Evolutionary conservation across 2,329 filamentous ascomycete species (phyloP).

Genomic region (Scedosporium apiospermum): DNA sequence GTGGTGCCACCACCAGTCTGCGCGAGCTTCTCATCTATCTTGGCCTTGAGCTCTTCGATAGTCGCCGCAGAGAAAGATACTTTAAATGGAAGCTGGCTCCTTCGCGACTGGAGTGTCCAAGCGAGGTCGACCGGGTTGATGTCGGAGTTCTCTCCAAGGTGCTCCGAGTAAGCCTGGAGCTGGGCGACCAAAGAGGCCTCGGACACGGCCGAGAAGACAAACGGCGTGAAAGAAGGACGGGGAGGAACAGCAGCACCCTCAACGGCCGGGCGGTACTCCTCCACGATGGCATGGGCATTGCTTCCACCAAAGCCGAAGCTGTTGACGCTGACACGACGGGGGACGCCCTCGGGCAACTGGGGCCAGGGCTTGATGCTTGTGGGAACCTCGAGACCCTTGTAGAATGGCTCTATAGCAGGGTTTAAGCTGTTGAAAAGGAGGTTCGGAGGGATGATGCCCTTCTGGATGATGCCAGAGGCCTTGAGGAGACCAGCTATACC

Average conservation of each 20-base stretch:
- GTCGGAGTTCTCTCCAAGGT: neutral
- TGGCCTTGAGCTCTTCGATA: constrained; percentile 7
- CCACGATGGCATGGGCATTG: constrained; percentile 18
- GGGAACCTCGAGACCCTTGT: neutral
- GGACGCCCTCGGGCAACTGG: constrained; percentile 12
- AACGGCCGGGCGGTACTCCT: neutral
- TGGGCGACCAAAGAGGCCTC: neutral
- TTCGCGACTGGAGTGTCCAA: constrained; percentile 11
- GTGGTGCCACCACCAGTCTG: constrained; percentile 21
- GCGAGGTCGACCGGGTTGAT: constrained; percentile 5
- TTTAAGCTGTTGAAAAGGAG: constrained; percentile 13
- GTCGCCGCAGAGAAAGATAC: constrained; percentile 28
- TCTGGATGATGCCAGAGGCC: constrained; percentile 13
- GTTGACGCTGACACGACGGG: constrained; percentile 18
- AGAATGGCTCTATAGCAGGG: constrained; percentile 12
- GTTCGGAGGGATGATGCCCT: constrained; percentile 15
- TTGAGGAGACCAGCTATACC: constrained; percentile 19
- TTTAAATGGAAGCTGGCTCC: constrained; percentile 25
- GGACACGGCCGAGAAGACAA: neutral
- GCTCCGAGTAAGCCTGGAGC: neutral
- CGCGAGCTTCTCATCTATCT: constrained; percentile 25
- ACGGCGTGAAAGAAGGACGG: neutral
- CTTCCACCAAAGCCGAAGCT: constrained; percentile 19
- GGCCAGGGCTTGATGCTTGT: constrained; percentile 13
- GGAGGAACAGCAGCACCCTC: no score